Base-by-base conservation (phyloP, 345 rosid genomes). In the Limnanthes douglasii region DNA sequence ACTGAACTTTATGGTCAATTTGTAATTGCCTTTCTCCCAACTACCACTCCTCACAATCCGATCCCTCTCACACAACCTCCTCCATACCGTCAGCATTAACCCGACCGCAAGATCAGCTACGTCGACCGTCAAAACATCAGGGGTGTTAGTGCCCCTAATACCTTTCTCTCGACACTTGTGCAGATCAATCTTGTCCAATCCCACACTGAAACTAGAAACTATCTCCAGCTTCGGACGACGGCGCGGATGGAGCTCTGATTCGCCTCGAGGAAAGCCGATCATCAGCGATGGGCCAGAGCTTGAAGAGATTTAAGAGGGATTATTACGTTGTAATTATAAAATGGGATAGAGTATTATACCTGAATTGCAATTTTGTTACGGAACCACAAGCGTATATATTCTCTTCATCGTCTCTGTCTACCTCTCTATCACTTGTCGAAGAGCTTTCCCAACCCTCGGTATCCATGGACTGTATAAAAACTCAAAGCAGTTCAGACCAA, bases 101-200 rank as follows among this genome's bases (percentile, higher is more conserved):
- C 66, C 88, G 10, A 73, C 56, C 1, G 83, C 76, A 37, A 55
- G 35, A 46, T 73, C 83, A 0, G 79, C 88, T 25, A 62, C 76
- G 53, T 73, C 76, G 11, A 70, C 76, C 8, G 76, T 78, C 71
- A 78, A 43, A 11, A 78, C 83, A 34, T 78, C 77, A 1, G 77
- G 83, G 4, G 79, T 73, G 37, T 70, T 70, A 11, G 79, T 51
- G 21, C 70, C 83, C 41, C 72, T 52, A 22, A 78, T 61, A 16
- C 74, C 83, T 38, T 48, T 78, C 55, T 70, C 77, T 43, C 36
- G 30, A 24, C 77, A 78, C 43, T 48, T 78, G 0, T 11, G 39
- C 61, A 78, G 39, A 39, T 73, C 79, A 46, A 78, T 51, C 60
- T 63, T 68, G 30, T 78, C 77, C 26, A 78, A 23, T 2, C 83